These are phyloP conservation scores for Madurella fahalii DNA, from an alignment of 2,329 filamentous ascomycete genomes.

Conservation along the genomic window DNA sequence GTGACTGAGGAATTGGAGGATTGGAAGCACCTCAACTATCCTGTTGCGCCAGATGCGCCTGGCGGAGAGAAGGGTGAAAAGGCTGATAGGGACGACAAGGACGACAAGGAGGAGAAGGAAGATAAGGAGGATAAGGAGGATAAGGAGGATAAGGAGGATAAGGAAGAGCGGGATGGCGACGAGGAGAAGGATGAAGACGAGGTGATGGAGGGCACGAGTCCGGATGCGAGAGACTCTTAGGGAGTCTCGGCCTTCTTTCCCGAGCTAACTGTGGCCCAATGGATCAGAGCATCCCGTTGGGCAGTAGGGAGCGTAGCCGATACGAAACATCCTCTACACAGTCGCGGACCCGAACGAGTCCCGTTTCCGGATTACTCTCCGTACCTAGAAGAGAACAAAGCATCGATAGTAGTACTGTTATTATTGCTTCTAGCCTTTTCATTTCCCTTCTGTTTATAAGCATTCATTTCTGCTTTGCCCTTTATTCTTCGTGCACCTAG, in stretches of 20 bases:
- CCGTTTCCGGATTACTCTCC: too few relatives aligned
- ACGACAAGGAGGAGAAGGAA: conserved; percentile 11
- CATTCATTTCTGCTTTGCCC: too few relatives aligned
- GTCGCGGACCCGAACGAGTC: too few relatives aligned
- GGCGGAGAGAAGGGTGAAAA: conserved; percentile 29
- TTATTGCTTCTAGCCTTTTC: too few relatives aligned
- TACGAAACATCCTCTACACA: background rate
- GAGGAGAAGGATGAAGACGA: conserved; percentile 11
- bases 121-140: conserved; percentile 16
- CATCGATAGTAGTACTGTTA: too few relatives aligned
- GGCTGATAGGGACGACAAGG: conserved; percentile 23
- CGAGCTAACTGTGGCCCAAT: too few relatives aligned
- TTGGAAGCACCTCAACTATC: conserved; percentile 82
- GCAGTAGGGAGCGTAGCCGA: too few relatives aligned
- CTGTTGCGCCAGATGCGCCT: conserved; percentile 38
- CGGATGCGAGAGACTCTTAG: conserved; percentile 2
- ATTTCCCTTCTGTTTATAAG: too few relatives aligned
- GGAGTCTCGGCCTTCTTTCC: background rate
- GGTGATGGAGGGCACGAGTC: conserved; percentile 10
- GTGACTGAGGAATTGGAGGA: conserved; percentile 95
- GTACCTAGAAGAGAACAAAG: too few relatives aligned
- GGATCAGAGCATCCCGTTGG: too few relatives aligned
- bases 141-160: conserved; percentile 15
- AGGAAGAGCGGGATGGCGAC: conserved; percentile 5
- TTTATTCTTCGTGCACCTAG: too few relatives aligned